Conservation (phyloP, 176 grass and related monocot genomes). For the Bonia amplexicaulis region DNA sequence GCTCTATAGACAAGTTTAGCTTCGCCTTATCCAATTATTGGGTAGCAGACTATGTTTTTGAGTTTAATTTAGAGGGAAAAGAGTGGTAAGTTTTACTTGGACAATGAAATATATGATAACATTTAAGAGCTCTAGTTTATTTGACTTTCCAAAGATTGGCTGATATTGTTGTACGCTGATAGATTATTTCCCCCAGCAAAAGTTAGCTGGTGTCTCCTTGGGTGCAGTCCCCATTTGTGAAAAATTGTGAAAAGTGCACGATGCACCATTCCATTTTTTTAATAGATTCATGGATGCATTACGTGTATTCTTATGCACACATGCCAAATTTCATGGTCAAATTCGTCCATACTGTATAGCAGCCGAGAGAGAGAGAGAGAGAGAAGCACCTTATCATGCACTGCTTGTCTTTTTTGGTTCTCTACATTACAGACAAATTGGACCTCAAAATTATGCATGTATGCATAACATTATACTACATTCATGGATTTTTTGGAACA, state of each 20-base stretch:
- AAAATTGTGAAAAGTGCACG: background rate
- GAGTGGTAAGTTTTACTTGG: background rate
- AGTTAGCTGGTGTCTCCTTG: background rate
- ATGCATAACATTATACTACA: background rate
- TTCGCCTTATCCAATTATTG: background rate
- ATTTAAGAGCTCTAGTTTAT: conserved; percentile 7
- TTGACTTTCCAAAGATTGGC: background rate
- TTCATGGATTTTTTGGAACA: background rate
- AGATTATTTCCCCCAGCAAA: background rate
- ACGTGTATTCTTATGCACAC: background rate
- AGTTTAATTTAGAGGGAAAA: background rate
- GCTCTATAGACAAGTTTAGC: conserved; percentile 14
- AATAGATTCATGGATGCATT: background rate
- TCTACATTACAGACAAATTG: background rate
- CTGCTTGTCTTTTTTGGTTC: background rate
- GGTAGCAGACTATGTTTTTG: background rate
- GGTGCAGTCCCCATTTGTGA: background rate
- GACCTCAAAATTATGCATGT: background rate
- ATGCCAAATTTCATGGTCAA: conserved; percentile 4
- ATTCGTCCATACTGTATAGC: background rate
- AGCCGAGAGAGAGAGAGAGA: background rate
- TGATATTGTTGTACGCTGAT: conserved; percentile 21
- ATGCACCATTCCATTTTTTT: background rate
- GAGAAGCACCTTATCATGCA: background rate
- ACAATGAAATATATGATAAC: background rate